Evolutionary conservation across 768 basidiomycete genomes (phyloP), one percentile per base, ranked within the genome.

Genomic region (Boletus bicolor): DNA sequence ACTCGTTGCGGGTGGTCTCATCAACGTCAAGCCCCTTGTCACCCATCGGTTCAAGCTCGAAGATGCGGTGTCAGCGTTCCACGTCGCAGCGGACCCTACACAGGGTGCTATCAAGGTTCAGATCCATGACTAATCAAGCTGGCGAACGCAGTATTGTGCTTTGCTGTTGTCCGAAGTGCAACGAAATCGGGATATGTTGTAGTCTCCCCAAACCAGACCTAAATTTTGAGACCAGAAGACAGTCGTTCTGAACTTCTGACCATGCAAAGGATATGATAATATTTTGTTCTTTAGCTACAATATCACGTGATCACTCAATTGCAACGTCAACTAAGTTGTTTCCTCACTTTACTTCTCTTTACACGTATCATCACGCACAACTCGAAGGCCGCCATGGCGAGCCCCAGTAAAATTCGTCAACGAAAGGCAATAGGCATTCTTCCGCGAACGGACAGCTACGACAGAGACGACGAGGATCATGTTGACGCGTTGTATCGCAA

Each of bases 1-100:
- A 5, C 83, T 94, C 9, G 79, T 95, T n/a, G 84, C 87, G 39
- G 83, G 85, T 21, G 81, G 84, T 30, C 72, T 94, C 21, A 81
- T 86, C 50, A 77, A 89, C 61, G 73, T 92, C 55, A 85, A 86
- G 59, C 87, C 89, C 60, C 81, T 93, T 51, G 86, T 92, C n/a
- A 89, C 88, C 30, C 89, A 89, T 61, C 77, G 83, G 12, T 89
- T 89, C 68, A 58, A 76, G 19, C 79, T 95, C 17, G 86, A 89
- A 60, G 80, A 87, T 34, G 87, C 91, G 0, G 78, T 85, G 8
- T 73, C 83, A 48, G 93, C 93, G 2, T 95, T 95, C 75, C 83
- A 91, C 61, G 78, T 86, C 37, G 86, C 85, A 17, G 85, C 86
- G 7, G 85, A 87, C 65, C 81, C 82, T 47, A 55, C 78, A 21